Evolutionary conservation across 768 basidiomycete genomes (phyloP).

Genomic region (Harrya chromipes): DNA sequence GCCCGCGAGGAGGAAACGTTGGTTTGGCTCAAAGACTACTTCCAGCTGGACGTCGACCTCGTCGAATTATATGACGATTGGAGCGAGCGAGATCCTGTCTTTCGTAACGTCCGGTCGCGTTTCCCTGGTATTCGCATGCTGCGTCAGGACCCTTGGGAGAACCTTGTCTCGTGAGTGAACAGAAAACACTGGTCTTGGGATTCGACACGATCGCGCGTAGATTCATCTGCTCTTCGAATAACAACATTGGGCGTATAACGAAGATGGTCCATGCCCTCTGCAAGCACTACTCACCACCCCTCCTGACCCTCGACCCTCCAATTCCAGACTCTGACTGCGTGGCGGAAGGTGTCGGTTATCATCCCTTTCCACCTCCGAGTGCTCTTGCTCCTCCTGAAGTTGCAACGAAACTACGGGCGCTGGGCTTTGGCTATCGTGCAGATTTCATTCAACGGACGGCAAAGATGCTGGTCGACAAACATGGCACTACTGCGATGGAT

Average conservation of each 20-base stretch:
- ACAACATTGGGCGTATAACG: slow-evolving; percentile 92
- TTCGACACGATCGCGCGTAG: slow-evolving; percentile 38
- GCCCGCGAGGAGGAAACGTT: slow-evolving; percentile 62
- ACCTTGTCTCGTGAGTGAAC: slow-evolving; percentile 78
- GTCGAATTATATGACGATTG: slow-evolving; percentile 70
- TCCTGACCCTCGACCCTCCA: slow-evolving; percentile 50
- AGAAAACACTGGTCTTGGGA: background rate
- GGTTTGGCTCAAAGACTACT: slow-evolving; percentile 79
- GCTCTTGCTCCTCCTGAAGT: slow-evolving; percentile 58
- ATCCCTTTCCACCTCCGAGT: slow-evolving; percentile 84
- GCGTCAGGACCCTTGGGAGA: slow-evolving; percentile 95
- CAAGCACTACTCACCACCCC: slow-evolving; percentile 65
- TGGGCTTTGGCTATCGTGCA: slow-evolving; percentile 97
- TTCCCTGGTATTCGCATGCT: slow-evolving; percentile 84
- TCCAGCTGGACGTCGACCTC: slow-evolving; percentile 81
- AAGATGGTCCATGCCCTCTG: slow-evolving; percentile 89
- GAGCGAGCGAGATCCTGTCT: slow-evolving; percentile 71
- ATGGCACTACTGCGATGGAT: slow-evolving; percentile 27
- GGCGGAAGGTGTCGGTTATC: slow-evolving; percentile 44
- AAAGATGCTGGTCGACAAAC: slow-evolving; percentile 64
- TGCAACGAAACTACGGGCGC: slow-evolving; percentile 59
- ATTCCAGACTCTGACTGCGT: slow-evolving; percentile 26
- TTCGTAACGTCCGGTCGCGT: slow-evolving; percentile 56
- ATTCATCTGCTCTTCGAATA: slow-evolving; percentile 97
- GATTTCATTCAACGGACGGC: slow-evolving; percentile 85